Percentiles rank a stretch among this genome's conserved stretches.
Evolutionary conservation across 2,329 filamentous ascomycete species (phyloP).

Genomic region (Pseudonectria buxi): DNA sequence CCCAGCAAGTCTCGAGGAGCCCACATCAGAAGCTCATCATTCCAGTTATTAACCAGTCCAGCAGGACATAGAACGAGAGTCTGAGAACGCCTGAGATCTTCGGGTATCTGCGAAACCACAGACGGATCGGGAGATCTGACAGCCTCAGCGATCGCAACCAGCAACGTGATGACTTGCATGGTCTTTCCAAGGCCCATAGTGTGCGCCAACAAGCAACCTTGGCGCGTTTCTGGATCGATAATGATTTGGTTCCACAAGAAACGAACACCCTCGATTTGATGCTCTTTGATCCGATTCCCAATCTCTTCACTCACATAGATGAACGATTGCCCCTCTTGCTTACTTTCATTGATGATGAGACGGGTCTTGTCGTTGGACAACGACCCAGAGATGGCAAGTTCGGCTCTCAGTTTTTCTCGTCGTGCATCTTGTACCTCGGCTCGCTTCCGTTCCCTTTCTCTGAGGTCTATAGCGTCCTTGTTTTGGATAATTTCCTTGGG

Average conservation of each 20-base stretch:
- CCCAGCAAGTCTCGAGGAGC: constrained; percentile 50
- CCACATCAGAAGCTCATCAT: constrained; percentile 70
- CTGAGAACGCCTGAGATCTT: constrained; percentile 52
- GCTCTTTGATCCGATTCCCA: constrained; percentile 61
- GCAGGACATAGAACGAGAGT: constrained; percentile 72
- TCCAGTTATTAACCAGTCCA: constrained; percentile 73
- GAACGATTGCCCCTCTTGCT: constrained; percentile 51
- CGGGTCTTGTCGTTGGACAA: constrained; percentile 39
- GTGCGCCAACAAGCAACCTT: constrained; percentile 79
- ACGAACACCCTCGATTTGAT: constrained; percentile 74
- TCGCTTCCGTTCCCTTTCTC: constrained; percentile 49
- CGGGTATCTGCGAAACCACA: constrained; percentile 61
- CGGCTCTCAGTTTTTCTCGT: constrained; percentile 38
- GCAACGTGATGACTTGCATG: constrained; percentile 81
- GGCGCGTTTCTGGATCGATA: constrained; percentile 46
- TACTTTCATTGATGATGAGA: constrained; percentile 62
- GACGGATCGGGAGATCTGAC: constrained; percentile 49
- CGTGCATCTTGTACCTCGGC: constrained; percentile 49
- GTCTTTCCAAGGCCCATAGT: constrained; percentile 92
- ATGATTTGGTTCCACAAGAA: constrained; percentile 88
- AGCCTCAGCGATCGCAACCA: constrained; percentile 66
- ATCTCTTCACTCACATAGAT: constrained; percentile 62
- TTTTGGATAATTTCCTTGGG: constrained; percentile 30
- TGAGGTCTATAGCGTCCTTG: constrained; percentile 40
- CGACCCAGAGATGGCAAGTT: constrained; percentile 36